phyloP scores from a whole-genome alignment of 164 flowering plant species.

The Akebia trifoliata region DNA sequence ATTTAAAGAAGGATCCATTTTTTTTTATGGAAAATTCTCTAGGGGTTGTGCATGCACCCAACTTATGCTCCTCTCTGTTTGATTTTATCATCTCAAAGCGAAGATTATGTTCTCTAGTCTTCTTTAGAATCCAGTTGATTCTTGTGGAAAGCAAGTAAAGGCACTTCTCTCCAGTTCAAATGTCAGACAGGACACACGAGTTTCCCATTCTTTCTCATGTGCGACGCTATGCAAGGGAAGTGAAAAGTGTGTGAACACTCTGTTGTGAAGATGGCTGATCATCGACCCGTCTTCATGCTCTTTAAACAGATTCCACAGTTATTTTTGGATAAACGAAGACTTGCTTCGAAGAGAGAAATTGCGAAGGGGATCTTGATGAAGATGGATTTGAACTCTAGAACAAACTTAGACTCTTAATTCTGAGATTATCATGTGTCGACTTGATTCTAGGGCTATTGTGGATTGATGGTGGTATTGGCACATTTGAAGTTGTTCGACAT shows the following conservation, averaged over 20 bases:
- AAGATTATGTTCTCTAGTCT: not conserved
- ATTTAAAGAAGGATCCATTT: too few relatives aligned
- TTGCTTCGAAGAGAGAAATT: constrained; percentile 66
- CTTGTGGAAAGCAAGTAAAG: constrained; percentile 62
- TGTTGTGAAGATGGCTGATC: constrained; percentile 87
- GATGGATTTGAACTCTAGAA: constrained; percentile 43
- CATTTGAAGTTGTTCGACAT: constrained; percentile 29
- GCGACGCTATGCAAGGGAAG: constrained; percentile 81
- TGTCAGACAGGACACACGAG: constrained; percentile 82
- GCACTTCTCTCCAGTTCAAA: constrained; percentile 68
- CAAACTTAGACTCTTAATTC: constrained; percentile 30
- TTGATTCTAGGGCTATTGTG: constrained; percentile 35
- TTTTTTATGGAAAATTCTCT: too few relatives aligned
- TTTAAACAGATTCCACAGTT: constrained; percentile 80
- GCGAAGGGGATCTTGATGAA: constrained; percentile 74
- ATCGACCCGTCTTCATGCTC: constrained; percentile 83
- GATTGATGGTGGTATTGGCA: constrained; percentile 15
- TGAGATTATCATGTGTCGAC: constrained; percentile 15
- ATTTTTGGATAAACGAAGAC: constrained; percentile 57
- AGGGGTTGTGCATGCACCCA: too few relatives aligned
- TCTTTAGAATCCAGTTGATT: constrained; percentile 10
- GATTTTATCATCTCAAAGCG: constrained; percentile 4
- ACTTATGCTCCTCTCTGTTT: constrained; percentile 11
- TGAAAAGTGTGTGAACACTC: constrained; percentile 89
- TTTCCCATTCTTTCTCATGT: constrained; percentile 44